Conservation (phyloP, 2,329 filamentous ascomycete species). For the Drechslerella dactyloides region DNA sequence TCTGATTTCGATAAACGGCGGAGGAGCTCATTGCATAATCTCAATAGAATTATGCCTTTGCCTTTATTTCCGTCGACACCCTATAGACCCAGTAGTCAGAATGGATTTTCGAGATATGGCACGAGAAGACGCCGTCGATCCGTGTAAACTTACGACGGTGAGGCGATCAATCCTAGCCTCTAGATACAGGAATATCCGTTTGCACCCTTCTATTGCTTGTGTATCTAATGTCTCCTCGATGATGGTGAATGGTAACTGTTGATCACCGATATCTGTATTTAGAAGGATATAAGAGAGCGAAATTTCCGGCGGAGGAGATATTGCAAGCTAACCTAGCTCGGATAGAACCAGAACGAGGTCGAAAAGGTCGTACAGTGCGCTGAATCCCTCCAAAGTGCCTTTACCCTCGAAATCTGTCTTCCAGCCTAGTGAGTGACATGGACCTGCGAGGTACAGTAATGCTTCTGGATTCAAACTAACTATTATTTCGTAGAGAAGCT, state of each 20-base stretch:
- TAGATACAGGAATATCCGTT: constrained; percentile 89
- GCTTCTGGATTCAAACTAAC: constrained; percentile 5
- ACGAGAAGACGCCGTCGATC: no score
- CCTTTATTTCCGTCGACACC: constrained; percentile 48
- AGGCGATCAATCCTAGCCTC: constrained; percentile 91
- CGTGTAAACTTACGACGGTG: constrained; percentile 66
- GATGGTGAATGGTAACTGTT: constrained; percentile 83
- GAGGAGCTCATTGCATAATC: constrained; percentile 45
- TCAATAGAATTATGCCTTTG: constrained; percentile 44
- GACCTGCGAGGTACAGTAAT: background rate
- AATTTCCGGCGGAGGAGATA: background rate
- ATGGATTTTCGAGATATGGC: background rate
- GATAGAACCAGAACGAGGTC: constrained; percentile 89
- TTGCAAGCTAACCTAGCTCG: constrained; percentile 71
- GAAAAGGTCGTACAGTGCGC: constrained; percentile 64
- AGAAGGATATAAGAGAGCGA: background rate
- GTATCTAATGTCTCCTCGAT: constrained; percentile 95
- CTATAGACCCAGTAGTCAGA: constrained; percentile 1
- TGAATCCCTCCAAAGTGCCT: constrained; percentile 16
- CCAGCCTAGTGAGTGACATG: background rate
- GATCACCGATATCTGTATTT: constrained; percentile 67
- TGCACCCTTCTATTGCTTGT: constrained; percentile 90
- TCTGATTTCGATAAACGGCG: constrained; percentile 47
- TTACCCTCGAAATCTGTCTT: constrained; percentile 28
- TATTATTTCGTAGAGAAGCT: constrained; percentile 47